Conservation (phyloP, 2,329 filamentous ascomycete species). For the Fusarium armeniacum region DNA sequence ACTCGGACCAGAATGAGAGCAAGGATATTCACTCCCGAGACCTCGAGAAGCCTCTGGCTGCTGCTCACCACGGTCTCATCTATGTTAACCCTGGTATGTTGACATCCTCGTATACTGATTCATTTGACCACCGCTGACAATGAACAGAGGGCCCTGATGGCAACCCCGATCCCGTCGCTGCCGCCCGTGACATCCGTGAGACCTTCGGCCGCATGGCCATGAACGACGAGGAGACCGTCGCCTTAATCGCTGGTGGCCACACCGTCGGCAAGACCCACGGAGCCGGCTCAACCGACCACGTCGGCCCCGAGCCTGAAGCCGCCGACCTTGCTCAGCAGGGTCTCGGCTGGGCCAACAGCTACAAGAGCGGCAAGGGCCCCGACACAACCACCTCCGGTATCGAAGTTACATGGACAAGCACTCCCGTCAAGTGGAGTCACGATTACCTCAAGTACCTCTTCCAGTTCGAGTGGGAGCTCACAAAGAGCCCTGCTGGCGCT, state of each 20-base stretch:
- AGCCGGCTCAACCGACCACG: constrained; percentile 57
- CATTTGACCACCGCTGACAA: constrained; percentile 51
- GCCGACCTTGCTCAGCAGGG: constrained; percentile 76
- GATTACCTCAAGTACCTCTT: constrained; percentile 82
- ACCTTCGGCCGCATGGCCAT: constrained; percentile 86
- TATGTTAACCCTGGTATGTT: constrained; percentile 29
- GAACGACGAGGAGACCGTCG: constrained; percentile 86
- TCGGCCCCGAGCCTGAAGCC: constrained; percentile 76
- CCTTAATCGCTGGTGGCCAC: constrained; percentile 83
- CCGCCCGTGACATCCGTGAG: constrained; percentile 78
- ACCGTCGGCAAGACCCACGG: constrained; percentile 88
- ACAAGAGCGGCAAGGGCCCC: constrained; percentile 75
- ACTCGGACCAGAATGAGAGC: constrained; percentile 23
- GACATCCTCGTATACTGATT: background rate
- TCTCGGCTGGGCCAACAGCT: constrained; percentile 77
- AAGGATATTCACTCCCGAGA: constrained; percentile 70
- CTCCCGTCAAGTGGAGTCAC: constrained; percentile 76
- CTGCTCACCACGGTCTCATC: constrained; percentile 67
- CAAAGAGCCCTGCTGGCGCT: constrained; percentile 81
- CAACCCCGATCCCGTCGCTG: constrained; percentile 76
- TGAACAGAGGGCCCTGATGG: constrained; percentile 83
- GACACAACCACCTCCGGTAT: constrained; percentile 82
- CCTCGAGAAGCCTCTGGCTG: constrained; percentile 77
- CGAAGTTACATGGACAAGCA: constrained; percentile 84
- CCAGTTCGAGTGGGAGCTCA: constrained; percentile 83